phyloP scores from a whole-genome alignment of 2,329 filamentous ascomycete genomes.

The Colletotrichum sojae region DNA sequence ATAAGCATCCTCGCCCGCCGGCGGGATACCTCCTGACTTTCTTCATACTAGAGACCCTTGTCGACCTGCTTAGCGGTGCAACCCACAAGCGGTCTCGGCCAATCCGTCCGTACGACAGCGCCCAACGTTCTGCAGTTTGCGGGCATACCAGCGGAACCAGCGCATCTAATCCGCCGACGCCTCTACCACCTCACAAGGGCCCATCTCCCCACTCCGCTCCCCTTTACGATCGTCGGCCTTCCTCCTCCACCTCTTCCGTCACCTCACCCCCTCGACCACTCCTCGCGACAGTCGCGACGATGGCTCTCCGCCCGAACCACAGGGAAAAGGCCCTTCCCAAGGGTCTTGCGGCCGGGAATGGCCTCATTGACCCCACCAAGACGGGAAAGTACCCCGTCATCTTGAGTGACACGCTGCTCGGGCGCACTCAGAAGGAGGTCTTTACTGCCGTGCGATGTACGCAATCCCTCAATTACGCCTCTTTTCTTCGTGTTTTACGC shows the following conservation, averaged over 20 bases:
- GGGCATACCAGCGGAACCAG: constrained; percentile 25
- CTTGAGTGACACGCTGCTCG: constrained; percentile 73
- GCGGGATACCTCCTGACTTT: background rate
- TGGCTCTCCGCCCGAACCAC: constrained; percentile 42
- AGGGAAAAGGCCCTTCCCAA: constrained; percentile 40
- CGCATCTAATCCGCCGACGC: no score
- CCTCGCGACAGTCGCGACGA: constrained; percentile 30
- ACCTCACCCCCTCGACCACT: constrained; percentile 3
- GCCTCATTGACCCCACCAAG: constrained; percentile 71
- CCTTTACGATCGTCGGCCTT: constrained; percentile 30
- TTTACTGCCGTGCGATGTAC: constrained; percentile 74
- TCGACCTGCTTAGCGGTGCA: constrained; percentile 30
- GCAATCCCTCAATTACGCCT: constrained; percentile 42
- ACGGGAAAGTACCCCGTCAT: constrained; percentile 74
- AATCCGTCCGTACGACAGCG: constrained; percentile 17
- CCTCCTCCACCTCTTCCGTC: background rate
- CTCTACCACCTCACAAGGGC: background rate
- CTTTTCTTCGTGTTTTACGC: background rate
- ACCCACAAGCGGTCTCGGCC: constrained; percentile 38
- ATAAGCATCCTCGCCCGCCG: background rate
- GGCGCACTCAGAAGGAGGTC: constrained; percentile 68
- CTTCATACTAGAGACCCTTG: background rate
- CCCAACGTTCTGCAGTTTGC: constrained; percentile 27
- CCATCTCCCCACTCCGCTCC: constrained; percentile 36
- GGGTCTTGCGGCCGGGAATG: constrained; percentile 43